These are phyloP conservation scores for Glonium stellatum DNA, from an alignment of 495 filamentous ascomycete species.

Conservation along the genomic window DNA sequence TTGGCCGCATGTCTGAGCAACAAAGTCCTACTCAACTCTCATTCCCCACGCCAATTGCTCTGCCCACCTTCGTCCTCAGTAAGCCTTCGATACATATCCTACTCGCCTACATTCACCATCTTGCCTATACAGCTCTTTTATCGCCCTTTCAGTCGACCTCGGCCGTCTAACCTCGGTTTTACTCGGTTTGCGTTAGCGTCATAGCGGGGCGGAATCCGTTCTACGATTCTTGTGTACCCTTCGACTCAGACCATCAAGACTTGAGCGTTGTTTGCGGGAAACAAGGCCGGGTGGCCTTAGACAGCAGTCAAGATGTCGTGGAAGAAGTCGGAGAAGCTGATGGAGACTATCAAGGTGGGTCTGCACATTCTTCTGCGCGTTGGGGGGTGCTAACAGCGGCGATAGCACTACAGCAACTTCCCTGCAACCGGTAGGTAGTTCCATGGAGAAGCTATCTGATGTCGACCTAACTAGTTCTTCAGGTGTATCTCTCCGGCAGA, in stretches of 20 bases:
- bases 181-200: conserved; percentile 16
- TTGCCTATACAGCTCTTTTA: background rate
- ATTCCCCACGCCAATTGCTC: background rate
- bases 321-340: conserved; percentile 82
- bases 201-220: conserved; percentile 24
- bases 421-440: conserved; percentile 81
- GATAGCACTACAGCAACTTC: conserved; percentile 81
- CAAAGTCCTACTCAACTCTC: background rate
- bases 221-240: conserved; percentile 3
- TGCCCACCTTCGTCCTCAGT: background rate
- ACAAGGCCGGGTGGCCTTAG: conserved; percentile 25
- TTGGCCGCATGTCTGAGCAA: background rate
- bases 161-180: conserved; percentile 1
- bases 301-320: conserved; percentile 45
- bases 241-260: conserved; percentile 7
- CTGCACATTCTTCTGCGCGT: background rate
- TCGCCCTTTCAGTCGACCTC: background rate
- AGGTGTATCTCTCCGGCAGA: conserved; percentile 72
- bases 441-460: background rate
- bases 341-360: conserved; percentile 81
- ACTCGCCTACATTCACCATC: background rate
- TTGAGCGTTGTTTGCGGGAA: conserved; percentile 13
- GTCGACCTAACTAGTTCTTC: background rate
- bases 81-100: background rate
- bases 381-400: conserved; percentile 6